These are phyloP conservation scores for Irpex sp. DNA, from an alignment of 1,284 basidiomycete species.

Conservation along the genomic window DNA sequence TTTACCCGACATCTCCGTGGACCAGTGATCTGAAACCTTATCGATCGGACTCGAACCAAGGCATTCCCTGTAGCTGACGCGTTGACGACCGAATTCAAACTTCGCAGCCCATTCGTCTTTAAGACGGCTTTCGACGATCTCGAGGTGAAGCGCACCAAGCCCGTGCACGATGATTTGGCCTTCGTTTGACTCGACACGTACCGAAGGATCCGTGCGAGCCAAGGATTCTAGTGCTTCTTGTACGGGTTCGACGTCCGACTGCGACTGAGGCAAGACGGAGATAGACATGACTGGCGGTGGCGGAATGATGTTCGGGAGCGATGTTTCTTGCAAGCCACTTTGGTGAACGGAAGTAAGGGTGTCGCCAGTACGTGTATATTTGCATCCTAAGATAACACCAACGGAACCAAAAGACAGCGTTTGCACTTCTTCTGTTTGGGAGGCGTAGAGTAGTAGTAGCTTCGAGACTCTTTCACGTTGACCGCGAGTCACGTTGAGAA, in stretches of 20 bases:
- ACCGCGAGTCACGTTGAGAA: constrained; percentile 67
- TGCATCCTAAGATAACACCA: constrained; percentile 80
- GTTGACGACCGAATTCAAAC: constrained; percentile 72
- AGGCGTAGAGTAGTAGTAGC: constrained; percentile 78
- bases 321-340: constrained; percentile 37
- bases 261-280: constrained; percentile 76
- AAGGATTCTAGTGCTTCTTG: constrained; percentile 71
- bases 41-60: constrained; percentile 35
- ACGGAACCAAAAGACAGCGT: constrained; percentile 77
- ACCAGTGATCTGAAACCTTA: constrained; percentile 41
- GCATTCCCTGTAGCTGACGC: constrained; percentile 77
- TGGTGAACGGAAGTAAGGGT: constrained; percentile 58
- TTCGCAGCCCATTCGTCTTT: constrained; percentile 75
- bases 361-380: constrained; percentile 84
- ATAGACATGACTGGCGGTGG: constrained; percentile 76
- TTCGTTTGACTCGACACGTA: constrained; percentile 72
- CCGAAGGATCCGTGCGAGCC: constrained; percentile 81
- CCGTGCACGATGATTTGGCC: constrained; percentile 83
- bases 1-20: constrained; percentile 54
- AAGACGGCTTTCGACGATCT: constrained; percentile 79
- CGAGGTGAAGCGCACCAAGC: constrained; percentile 80
- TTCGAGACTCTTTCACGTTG: constrained; percentile 72
- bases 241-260: constrained; percentile 73
- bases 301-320: constrained; percentile 54
- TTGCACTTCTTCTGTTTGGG: constrained; percentile 76